Conservation (phyloP, 1,284 basidiomycete genomes). For the Afroboletus lepidellus region DNA sequence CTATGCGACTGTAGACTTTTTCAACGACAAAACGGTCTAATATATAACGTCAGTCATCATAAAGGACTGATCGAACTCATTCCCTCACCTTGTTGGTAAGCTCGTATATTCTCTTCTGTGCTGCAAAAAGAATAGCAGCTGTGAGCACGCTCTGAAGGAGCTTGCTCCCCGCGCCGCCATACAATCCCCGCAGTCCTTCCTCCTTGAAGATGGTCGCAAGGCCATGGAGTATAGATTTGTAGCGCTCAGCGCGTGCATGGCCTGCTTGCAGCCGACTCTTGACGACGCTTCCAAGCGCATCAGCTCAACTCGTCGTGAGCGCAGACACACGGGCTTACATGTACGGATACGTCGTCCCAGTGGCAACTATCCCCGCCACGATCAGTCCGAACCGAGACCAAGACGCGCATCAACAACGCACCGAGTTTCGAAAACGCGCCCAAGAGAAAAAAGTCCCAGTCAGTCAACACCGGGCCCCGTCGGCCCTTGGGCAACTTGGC, state of each 20-base stretch:
- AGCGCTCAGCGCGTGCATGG: slow-evolving; percentile 56
- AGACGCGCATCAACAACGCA: slow-evolving; percentile 34
- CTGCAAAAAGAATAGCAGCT: slow-evolving; percentile 86
- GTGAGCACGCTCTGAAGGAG: slow-evolving; percentile 88
- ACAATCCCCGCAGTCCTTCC: slow-evolving; percentile 80
- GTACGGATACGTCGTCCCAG: slow-evolving; percentile 74
- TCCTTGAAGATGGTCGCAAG: slow-evolving; percentile 68
- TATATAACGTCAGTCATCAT: slow-evolving; percentile 2
- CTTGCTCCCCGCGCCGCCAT: slow-evolving; percentile 84
- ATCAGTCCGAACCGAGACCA: not conserved
- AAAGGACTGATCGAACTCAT: not conserved
- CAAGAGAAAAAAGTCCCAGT: slow-evolving; percentile 88
- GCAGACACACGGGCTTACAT: slow-evolving; percentile 48
- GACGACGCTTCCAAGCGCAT: slow-evolving; percentile 54
- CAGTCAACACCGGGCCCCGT: slow-evolving; percentile 54
- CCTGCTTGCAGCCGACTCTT: slow-evolving; percentile 84
- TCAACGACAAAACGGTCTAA: slow-evolving; percentile 19
- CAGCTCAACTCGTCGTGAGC: slow-evolving; percentile 2
- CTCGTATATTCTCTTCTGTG: slow-evolving; percentile 77
- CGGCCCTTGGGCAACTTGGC: slow-evolving; percentile 47
- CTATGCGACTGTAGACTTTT: slow-evolving; percentile 6
- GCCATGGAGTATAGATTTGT: slow-evolving; percentile 72
- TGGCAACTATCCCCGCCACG: slow-evolving; percentile 55
- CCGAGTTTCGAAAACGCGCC: slow-evolving; percentile 86
- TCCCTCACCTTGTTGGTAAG: slow-evolving; percentile 56